These are phyloP conservation scores for Fusarium sororula DNA, from an alignment of 2,329 filamentous ascomycete species.

Conservation along the genomic window DNA sequence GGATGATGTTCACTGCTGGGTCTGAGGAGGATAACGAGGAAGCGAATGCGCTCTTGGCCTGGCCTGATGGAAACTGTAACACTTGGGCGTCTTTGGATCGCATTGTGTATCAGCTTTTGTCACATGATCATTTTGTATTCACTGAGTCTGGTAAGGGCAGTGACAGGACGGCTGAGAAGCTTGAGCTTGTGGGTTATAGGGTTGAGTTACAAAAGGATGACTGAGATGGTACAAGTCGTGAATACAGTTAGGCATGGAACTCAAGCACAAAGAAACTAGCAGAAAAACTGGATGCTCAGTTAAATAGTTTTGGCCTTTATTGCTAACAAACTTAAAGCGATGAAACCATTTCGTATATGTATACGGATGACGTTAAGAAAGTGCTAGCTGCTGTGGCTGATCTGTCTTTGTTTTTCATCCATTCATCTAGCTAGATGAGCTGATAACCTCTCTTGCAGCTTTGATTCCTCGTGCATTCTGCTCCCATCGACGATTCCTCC, in stretches of 20 bases:
- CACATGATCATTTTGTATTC: conserved; percentile 14
- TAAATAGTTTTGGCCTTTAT: neutral
- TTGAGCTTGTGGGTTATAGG: conserved; percentile 17
- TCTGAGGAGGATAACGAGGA: neutral
- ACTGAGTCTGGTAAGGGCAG: neutral
- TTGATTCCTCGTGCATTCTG: neutral
- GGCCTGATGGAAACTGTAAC: conserved; percentile 9
- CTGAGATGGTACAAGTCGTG: neutral
- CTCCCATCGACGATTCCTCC: accelerated
- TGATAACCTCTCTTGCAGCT: accelerated
- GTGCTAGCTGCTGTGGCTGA: too few species aligned
- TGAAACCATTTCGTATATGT: neutral
- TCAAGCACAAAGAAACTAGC: neutral
- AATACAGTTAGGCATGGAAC: accelerated
- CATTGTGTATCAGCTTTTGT: neutral
- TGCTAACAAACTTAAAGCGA: too few species aligned
- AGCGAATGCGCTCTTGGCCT: neutral
- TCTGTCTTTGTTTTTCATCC: accelerated
- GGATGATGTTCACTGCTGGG: neutral
- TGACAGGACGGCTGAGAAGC: neutral
- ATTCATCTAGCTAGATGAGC: accelerated
- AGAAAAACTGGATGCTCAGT: accelerated
- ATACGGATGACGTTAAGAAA: neutral
- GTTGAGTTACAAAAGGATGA: neutral
- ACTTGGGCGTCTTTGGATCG: conserved; percentile 5